These are phyloP conservation scores for Phytophthora aleatoria DNA, from an alignment of 352 stramenopile species.

Conservation along the genomic window DNA sequence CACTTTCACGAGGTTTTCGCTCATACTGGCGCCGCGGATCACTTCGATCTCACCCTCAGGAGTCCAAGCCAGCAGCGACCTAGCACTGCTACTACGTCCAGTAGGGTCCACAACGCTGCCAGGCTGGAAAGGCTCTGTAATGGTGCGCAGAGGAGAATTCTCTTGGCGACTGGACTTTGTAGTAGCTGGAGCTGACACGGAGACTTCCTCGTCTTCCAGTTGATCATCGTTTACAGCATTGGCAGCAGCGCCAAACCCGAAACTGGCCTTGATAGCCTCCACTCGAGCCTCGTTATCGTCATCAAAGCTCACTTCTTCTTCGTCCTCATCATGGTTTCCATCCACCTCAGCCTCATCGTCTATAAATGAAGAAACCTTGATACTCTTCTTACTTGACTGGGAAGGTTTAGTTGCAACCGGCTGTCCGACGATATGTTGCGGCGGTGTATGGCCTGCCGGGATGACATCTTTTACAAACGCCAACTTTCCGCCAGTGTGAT, in stretches of 20 bases:
- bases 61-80: slow-evolving; percentile 74
- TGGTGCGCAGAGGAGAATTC: slow-evolving; percentile 29
- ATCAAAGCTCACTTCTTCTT: slow-evolving; percentile 49
- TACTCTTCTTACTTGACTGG: slow-evolving; percentile 30
- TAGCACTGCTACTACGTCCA: slow-evolving; percentile 31
- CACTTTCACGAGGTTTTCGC: slow-evolving; percentile 81
- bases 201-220: slow-evolving; percentile 27
- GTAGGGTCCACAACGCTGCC: slow-evolving; percentile 52
- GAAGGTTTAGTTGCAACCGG: slow-evolving; percentile 4
- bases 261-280: slow-evolving; percentile 83
- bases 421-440: slow-evolving; percentile 44
- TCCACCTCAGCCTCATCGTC: slow-evolving; percentile 57
- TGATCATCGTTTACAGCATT: slow-evolving; percentile 26
- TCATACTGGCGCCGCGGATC: slow-evolving; percentile 66
- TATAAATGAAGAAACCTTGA: slow-evolving; percentile 46
- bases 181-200: slow-evolving; percentile 5
- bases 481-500: slow-evolving; percentile 64
- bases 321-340: slow-evolving; percentile 32
- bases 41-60: slow-evolving; percentile 81
- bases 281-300: slow-evolving; percentile 75
- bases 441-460: slow-evolving; percentile 54
- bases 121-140: slow-evolving; percentile 72
- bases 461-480: slow-evolving; percentile 74
- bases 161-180: slow-evolving; percentile 8
- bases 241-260: slow-evolving; percentile 67